A percentile compares a stretch with the other conserved stretches of the same genome.
These are phyloP conservation scores for Leccinum pachyderme DNA, from an alignment of 1,284 basidiomycete species.

Conservation along the genomic window DNA sequence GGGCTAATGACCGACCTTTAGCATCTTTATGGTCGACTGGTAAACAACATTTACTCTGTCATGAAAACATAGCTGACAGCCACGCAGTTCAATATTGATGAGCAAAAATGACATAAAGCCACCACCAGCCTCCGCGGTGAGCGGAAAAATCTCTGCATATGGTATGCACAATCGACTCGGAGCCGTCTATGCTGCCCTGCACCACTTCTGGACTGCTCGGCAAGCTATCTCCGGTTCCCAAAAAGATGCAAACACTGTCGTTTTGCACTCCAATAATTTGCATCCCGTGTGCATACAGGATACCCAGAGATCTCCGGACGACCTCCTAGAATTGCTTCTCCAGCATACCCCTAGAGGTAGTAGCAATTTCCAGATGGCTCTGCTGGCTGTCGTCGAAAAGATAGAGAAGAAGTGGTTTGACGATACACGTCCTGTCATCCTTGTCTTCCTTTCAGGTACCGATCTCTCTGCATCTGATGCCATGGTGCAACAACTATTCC, in stretches of 20 bases:
- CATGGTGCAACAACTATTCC: slow-evolving; percentile 42
- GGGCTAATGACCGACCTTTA: slow-evolving; percentile 21
- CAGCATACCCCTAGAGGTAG: slow-evolving; percentile 36
- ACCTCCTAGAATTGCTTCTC: slow-evolving; percentile 45
- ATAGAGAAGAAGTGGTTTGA: slow-evolving; percentile 47
- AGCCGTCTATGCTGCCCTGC: slow-evolving; percentile 51
- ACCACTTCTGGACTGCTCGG: slow-evolving; percentile 53
- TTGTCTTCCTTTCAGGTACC: slow-evolving; percentile 63
- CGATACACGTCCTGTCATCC: slow-evolving; percentile 51
- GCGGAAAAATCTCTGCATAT: slow-evolving; percentile 5
- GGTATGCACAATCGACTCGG: slow-evolving; percentile 50
- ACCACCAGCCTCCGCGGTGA: slow-evolving; percentile 39
- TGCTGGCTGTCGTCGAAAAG: slow-evolving; percentile 36
- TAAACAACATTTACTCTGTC: slow-evolving; percentile 7
- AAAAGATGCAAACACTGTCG: slow-evolving; percentile 54
- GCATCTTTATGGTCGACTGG: slow-evolving; percentile 55
- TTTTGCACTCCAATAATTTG: slow-evolving; percentile 44
- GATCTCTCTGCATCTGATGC: slow-evolving; percentile 33
- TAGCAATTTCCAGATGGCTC: slow-evolving; percentile 45
- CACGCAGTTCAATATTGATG: slow-evolving; percentile 53
- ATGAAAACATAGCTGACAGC: background rate
- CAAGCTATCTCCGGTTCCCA: slow-evolving; percentile 36
- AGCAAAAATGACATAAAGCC: slow-evolving; percentile 39
- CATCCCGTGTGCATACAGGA: slow-evolving; percentile 42
- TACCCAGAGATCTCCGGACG: slow-evolving; percentile 41